phyloP scores from a whole-genome alignment of 1,284 basidiomycete genomes.

The Moniliophthora roreri region DNA sequence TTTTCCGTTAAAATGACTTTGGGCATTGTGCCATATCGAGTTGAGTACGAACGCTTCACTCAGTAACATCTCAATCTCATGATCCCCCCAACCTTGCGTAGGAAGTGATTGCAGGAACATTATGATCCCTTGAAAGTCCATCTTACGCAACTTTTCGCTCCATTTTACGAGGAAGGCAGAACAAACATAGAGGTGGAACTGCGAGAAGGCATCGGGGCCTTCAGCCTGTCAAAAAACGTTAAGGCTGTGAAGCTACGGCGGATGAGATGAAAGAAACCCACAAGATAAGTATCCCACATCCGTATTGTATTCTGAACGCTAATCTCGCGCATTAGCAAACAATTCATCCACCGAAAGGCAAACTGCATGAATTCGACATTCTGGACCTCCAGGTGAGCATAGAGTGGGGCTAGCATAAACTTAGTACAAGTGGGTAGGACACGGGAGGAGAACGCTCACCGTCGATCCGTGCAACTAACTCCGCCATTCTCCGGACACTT shows the following conservation, averaged over 20 bases:
- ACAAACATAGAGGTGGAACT: slow-evolving; percentile 96
- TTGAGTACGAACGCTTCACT: slow-evolving; percentile 96
- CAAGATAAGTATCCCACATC: slow-evolving; percentile 99
- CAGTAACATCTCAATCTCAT: slow-evolving; percentile 93
- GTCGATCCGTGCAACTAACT: slow-evolving; percentile 90
- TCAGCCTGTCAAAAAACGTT: slow-evolving; percentile 64
- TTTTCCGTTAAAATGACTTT: slow-evolving; percentile 79
- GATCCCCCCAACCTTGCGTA: slow-evolving; percentile 93
- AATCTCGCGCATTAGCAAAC: slow-evolving; percentile 94
- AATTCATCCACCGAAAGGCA: slow-evolving; percentile 99
- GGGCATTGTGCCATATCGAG: slow-evolving; percentile 92
- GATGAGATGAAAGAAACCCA: slow-evolving; percentile 38
- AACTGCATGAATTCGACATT: slow-evolving; percentile 99
- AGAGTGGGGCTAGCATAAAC: slow-evolving; percentile 67
- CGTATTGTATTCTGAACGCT: slow-evolving; percentile 92
- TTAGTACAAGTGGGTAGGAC: not conserved
- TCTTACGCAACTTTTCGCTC: slow-evolving; percentile 86
- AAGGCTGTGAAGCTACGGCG: slow-evolving; percentile 2
- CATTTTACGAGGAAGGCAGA: slow-evolving; percentile 92
- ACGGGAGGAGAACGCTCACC: slow-evolving; percentile 45
- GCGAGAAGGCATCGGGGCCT: slow-evolving; percentile 92
- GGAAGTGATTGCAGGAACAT: slow-evolving; percentile 98
- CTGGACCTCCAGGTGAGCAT: slow-evolving; percentile 81
- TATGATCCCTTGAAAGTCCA: slow-evolving; percentile 99
- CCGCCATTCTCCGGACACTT: slow-evolving; percentile 89